Base-by-base conservation (phyloP, 1,284 basidiomycete genomes). In the Cryptococcus wingfieldii region DNA sequence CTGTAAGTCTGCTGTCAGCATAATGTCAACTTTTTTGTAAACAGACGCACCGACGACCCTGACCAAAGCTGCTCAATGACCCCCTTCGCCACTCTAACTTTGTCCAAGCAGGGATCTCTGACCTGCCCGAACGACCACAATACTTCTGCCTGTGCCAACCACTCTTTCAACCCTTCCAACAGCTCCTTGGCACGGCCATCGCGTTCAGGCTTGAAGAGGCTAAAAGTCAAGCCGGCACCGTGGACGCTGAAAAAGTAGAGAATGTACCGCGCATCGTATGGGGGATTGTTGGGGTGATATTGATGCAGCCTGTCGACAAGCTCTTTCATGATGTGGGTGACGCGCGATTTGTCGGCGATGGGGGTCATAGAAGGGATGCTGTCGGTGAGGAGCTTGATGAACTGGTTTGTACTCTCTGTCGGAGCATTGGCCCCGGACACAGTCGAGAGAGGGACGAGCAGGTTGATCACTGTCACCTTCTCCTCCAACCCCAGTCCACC, bases 371-470 rank as follows among this genome's bases (percentile, higher is more conserved):
- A 18, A 7, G 54, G 48, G n/a, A 60, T 8, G 12, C 54, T 56
- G 10, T 47, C 47, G 16, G 54, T 61, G 18, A 67, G 14, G 14
- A 50, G 43, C 34, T 50, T 55, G 48, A 54, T 13, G 28, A 57
- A 64, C 18, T 28, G 31, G 7, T 10, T 47, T 9, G 47, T 55
- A 3, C 44, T 58, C n/a, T 55, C 45, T 14, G 27, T 13, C 10
- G 49, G 56, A 5, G 63, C 55, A n/a, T 51, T 58, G 12, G 25
- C 39, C 2, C 64, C 63, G 5, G 64, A 63, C 4, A 68, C 49
- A 14, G 50, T 65, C 12, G 64, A 58, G 19, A 68, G 43, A 7
- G 59, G 50, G 5, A 55, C 23, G 6, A 68, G 43, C 53, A 63
- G 39, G 2, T 53, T 55, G 25, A 67, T 19, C 9, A 67, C 50